Evolutionary conservation across 495 filamentous ascomycete genomes (phyloP), one percentile per base, ranked within the genome.

Genomic region (Margaritispora aquatica): DNA sequence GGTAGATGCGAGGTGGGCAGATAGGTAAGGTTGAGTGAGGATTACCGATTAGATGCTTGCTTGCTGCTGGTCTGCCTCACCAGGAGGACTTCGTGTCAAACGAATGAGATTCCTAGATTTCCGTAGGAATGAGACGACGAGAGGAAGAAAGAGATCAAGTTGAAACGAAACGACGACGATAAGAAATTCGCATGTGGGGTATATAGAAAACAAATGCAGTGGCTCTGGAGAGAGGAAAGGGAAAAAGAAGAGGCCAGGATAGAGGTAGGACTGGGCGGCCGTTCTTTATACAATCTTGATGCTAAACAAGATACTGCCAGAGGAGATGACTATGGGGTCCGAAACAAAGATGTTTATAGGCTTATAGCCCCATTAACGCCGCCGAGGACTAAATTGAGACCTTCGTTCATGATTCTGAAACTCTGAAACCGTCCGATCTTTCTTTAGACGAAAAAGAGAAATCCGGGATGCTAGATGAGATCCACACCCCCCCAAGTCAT

Each of bases 301-400:
- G 31, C 50, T 31, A 46, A 31, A 54, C 54, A 62, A 24, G 21
- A 52, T 55, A 54, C 38, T 50, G 54, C 50, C 19, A 51, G 26
- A 44, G 27, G 15, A 22, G 58, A 23, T 21, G 41, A 31, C n/a
- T 3, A 15, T 55, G 58, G 46, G 49, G 59, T 46, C 46, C n/a
- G 29, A 10, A 54, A 48, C 50, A 60, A 58, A 52, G 51, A 61
- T 52, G 53, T 57, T 29, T 17, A 29, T 52, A 29, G 24, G 52
- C 29, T 57, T 64, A 57, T 64, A 64, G 58, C 54, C 57, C 48
- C 29, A 60, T 56, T 44, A 50, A 65, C 63, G 63, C 63, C 63
- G 47, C 38, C 23, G 21, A 41, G 31, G 2, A 20, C 60, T 54
- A 66, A 62, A 63, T 60, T 52, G 60, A 55, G 63, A 62, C 54